Evolutionary conservation across 805 yeast species (phyloP).

Genomic region (Suhomyces xylopsoci): DNA sequence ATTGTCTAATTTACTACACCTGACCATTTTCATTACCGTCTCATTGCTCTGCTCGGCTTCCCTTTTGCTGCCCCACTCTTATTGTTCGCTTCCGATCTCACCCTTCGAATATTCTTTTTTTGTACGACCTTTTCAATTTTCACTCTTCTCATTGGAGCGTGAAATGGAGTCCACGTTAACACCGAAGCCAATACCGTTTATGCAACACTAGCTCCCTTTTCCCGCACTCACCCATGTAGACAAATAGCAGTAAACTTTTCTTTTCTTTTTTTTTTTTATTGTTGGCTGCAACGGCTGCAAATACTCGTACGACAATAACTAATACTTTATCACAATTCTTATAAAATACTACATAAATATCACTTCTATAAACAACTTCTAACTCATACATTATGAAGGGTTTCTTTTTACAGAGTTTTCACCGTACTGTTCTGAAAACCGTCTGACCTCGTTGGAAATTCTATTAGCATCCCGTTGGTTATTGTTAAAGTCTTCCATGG

Average conservation of each 20-base stretch:
- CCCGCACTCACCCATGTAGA: too few relatives aligned
- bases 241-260: too few relatives aligned
- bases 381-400: not conserved
- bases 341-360: not conserved
- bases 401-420: not conserved
- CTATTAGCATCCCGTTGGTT: slow-evolving; percentile 21
- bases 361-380: not conserved
- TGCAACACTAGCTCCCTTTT: not conserved
- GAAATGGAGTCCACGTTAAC: not conserved
- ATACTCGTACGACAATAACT: not conserved
- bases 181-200: not conserved
- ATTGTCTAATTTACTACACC: not conserved
- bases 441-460: slow-evolving; percentile 18
- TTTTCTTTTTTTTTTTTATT: not conserved
- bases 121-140: not conserved
- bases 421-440: slow-evolving; percentile 1
- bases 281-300: not conserved
- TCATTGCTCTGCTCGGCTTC: not conserved
- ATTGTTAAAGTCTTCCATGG: slow-evolving; percentile 39
- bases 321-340: not conserved
- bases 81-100: not conserved
- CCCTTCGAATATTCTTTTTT: not conserved
- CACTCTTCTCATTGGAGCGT: not conserved
- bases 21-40: not conserved
- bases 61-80: not conserved